Evolutionary conservation across 2,329 filamentous ascomycete species (phyloP).

Genomic region (Alternaria ethzedia): DNA sequence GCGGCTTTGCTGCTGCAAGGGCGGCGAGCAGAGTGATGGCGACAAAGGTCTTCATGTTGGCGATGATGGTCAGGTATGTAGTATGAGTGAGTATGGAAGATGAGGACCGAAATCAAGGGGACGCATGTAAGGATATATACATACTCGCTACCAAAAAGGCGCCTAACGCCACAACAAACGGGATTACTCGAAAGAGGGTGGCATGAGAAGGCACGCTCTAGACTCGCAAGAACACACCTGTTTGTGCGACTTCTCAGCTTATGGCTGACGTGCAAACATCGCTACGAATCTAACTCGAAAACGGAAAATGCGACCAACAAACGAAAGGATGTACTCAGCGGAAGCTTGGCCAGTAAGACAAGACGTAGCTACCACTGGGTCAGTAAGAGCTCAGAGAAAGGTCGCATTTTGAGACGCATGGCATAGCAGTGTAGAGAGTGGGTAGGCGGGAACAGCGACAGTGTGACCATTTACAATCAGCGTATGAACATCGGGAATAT

Average conservation of each 20-base stretch:
- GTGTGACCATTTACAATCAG: background rate
- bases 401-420: background rate
- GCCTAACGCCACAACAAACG: background rate
- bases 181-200: background rate
- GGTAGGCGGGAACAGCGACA: fast-evolving
- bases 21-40: background rate
- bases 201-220: background rate
- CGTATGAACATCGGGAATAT: background rate
- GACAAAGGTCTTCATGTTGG: background rate
- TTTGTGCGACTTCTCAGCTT: background rate
- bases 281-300: background rate
- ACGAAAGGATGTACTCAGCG: too few species aligned
- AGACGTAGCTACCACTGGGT: background rate
- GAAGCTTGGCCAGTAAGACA: too few species aligned
- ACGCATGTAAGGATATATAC: background rate
- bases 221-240: background rate
- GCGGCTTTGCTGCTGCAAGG: background rate
- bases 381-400: background rate
- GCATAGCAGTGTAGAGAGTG: background rate
- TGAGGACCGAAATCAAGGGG: background rate
- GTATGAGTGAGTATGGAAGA: background rate
- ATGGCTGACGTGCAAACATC: background rate
- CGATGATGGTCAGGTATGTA: background rate
- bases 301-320: background rate
- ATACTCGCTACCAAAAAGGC: background rate